Evolutionary conservation across 345 rosid species (phyloP).

Genomic region (Syzygium grande): DNA sequence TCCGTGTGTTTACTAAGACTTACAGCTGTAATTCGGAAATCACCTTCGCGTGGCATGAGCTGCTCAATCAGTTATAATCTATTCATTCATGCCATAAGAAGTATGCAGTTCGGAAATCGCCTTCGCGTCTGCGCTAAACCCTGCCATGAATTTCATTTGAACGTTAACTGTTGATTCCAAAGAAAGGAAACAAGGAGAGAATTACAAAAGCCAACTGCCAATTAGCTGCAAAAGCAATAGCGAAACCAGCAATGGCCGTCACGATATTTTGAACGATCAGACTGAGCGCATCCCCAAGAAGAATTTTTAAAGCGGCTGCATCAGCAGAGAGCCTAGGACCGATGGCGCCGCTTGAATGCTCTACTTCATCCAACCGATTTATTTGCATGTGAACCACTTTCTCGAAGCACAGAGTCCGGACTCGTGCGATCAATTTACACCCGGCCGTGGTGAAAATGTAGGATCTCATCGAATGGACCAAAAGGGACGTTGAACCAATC

Average conservation of each 20-base stretch:
- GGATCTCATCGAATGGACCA: constrained; percentile 30
- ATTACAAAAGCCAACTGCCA: constrained; percentile 65
- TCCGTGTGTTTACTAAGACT: too few species aligned
- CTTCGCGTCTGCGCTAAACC: constrained; percentile 79
- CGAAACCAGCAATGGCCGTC: constrained; percentile 44
- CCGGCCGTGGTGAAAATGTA: constrained; percentile 67
- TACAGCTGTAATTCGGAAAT: too few species aligned
- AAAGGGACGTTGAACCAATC: constrained; percentile 39
- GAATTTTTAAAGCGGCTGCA: constrained; percentile 50
- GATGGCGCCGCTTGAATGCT: constrained; percentile 63
- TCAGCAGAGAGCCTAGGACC: constrained; percentile 78
- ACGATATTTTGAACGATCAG: constrained; percentile 43
- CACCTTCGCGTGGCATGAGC: too few species aligned
- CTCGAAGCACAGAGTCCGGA: constrained; percentile 61
- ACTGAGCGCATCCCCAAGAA: constrained; percentile 66
- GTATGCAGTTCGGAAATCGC: constrained; percentile 11
- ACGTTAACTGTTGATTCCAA: constrained; percentile 43
- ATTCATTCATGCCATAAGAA: too few species aligned
- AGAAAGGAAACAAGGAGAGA: constrained; percentile 51
- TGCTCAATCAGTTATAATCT: not conserved
- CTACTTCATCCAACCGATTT: constrained; percentile 69
- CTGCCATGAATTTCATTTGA: constrained; percentile 52
- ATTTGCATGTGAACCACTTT: constrained; percentile 67
- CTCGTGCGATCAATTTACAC: constrained; percentile 44
- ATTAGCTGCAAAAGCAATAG: constrained; percentile 56